Evolutionary conservation across 202 grass and related monocot species (phyloP), one percentile per base, ranked within the genome.

Genomic region (Setaria italica): DNA sequence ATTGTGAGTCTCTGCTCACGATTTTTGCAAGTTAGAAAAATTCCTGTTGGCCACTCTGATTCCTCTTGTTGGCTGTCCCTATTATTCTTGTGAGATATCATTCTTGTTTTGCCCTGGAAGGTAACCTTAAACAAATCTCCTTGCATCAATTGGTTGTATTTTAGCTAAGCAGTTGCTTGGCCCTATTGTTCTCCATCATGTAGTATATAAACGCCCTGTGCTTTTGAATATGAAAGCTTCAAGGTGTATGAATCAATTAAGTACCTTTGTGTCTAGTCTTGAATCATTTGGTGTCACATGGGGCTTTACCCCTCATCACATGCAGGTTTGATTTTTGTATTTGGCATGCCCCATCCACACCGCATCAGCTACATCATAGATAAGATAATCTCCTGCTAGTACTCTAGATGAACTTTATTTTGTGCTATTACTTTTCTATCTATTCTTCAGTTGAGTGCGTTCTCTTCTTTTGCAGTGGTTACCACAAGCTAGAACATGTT

Each of bases 251-350:
- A 2, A 39, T 59, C 46, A 43, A 57, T 55, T 46, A 46, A 46
- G 11, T 55, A 50, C 21, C 17, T 43, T 70, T 57, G 46, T 70
- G 80, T 69, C 79, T 80, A 76, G 81, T 48, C 47, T 76, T 80
- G 78, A 70, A 84, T 91, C 55, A 87, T 76, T 81, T 64, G 81
- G 74, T 87, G 69, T 85, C 89, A 87, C 89, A 91, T 91, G 9
- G 9, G 81, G 47, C 46, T 48, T 41, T 41, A 41, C 39, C 39
- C 39, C 39, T 41, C 39, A 41, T 41, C 39, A 41, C 39, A 41
- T 41, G 39, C 4, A 41, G 4, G 39, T 5, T 87, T 59, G 62
- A n/a, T 80, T 58, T 79, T 81, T 78, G 75, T 85, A 76, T 85
- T 55, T 76, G 63, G 56, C 64, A 57, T 90, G 88, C 55, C 55